Evolutionary conservation across 1,139 yeast species (phyloP).

Genomic region (Saccharomycopsis phalli): DNA sequence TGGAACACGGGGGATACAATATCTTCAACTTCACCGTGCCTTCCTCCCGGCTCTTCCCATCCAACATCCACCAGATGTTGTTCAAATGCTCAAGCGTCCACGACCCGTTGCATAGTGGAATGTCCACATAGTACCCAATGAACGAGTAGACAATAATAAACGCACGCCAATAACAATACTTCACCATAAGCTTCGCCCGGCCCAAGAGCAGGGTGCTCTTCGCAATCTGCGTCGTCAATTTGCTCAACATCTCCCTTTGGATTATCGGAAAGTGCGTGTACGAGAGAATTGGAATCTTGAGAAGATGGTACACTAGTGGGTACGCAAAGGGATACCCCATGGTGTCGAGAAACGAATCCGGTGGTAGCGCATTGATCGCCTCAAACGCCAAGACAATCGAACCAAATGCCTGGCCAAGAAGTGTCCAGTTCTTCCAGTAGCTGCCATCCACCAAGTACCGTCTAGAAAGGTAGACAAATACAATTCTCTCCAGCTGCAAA

Average conservation of each 20-base stretch:
- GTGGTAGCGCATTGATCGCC: constrained; percentile 60
- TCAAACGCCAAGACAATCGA: constrained; percentile 59
- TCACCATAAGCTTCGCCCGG: constrained; percentile 29
- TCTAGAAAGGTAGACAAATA: constrained; percentile 59
- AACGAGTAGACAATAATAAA: constrained; percentile 54
- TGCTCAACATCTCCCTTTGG: constrained; percentile 74
- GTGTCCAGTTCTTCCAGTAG: constrained; percentile 73
- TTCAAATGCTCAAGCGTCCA: constrained; percentile 81
- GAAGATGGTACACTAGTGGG: constrained; percentile 45
- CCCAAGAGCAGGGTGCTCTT: constrained; percentile 14
- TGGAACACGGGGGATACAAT: constrained; percentile 83
- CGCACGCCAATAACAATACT: constrained; percentile 62
- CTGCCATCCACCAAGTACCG: constrained; percentile 58
- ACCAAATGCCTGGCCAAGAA: constrained; percentile 84
- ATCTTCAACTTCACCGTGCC: constrained; percentile 33
- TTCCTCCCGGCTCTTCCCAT: constrained; percentile 22
- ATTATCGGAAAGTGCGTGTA: constrained; percentile 93
- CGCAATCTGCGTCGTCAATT: constrained; percentile 34
- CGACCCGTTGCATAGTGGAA: constrained; percentile 73
- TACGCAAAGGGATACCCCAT: constrained; percentile 89
- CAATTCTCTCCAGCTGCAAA: constrained; percentile 47
- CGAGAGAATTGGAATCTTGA: constrained; percentile 68
- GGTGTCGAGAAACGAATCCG: constrained; percentile 92
- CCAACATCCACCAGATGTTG: constrained; percentile 46
- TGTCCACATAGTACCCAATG: constrained; percentile 58